Evolutionary conservation across 495 filamentous ascomycete species (phyloP).

Genomic region (Astrocystis sublimbata): DNA sequence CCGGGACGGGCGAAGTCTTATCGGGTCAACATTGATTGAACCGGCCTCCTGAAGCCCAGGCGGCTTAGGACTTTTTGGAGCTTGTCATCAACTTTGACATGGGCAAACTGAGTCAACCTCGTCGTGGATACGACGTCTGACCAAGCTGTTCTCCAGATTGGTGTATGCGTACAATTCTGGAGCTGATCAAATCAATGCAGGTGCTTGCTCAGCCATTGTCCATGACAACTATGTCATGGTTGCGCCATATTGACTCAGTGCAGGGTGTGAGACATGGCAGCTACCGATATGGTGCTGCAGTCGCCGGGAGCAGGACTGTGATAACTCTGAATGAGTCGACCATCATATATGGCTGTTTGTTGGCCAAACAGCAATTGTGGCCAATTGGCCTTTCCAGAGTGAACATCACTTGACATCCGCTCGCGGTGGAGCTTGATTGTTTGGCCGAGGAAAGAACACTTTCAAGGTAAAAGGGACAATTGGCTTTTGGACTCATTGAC

Average conservation of each 20-base stretch:
- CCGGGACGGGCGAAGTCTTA: background rate
- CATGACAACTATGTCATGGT: background rate
- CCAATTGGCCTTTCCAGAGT: background rate
- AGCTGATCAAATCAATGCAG: background rate
- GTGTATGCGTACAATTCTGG: background rate
- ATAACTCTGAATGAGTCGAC: background rate
- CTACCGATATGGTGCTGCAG: background rate
- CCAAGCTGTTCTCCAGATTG: background rate
- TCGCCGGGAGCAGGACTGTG: background rate
- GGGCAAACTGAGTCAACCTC: background rate
- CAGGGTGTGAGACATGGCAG: background rate
- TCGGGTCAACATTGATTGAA: too few relatives aligned
- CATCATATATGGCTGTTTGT: background rate
- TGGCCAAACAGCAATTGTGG: background rate
- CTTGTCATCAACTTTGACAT: background rate
- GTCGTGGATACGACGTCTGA: background rate
- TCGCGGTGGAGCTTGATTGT: background rate
- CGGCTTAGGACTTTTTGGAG: background rate
- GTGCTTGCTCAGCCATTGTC: background rate
- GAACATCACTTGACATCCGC: background rate
- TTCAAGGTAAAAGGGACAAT: background rate
- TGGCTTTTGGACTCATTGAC: background rate
- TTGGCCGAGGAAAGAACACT: background rate
- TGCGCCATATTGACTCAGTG: background rate
- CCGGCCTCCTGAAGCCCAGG: too few relatives aligned